Evolutionary conservation across 345 rosid genomes (phyloP), one percentile per base, ranked within the genome.

Genomic region (Pseudoturritis turrita): DNA sequence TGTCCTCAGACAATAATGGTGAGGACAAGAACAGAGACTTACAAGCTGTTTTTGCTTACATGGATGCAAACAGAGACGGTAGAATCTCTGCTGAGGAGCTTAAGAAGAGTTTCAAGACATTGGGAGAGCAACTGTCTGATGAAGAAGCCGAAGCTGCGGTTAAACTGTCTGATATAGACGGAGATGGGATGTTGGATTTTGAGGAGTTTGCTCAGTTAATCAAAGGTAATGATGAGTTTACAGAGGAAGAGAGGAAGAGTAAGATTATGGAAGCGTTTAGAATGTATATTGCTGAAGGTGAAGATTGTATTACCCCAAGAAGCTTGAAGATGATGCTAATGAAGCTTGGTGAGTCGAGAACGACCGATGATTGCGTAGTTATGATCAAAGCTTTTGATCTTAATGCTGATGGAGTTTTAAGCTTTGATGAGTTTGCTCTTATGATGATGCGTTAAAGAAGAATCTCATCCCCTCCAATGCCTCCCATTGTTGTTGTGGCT

Each of bases 301-400:
- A 78, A 23, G 87, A 84, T 2, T 80, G 71, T 64, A 90, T 90
- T 14, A 84, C 89, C 2, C 83, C 93, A 0, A 54, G 64, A 21
- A 86, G 96, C 71, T 78, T 90, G 77, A 77, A 74, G 81, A 74
- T 72, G 77, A 86, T 85, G 89, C 72, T 88, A 12, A 62, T 66
- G 56, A 77, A 87, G 44, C 68, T 88, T 7, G 91, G 96, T 1
- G 83, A 82, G 75, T 63, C 71, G 1, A 82, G 74, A 60, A 78
- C 86, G 4, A 53, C 80, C 6, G 78, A 83, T 13, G 91, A 88
- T 33, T 88, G 94, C 51, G 59, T 47, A 69, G 73, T 80, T 14
- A 90, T 90, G 88, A 88, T 90, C 54, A 28, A 75, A 17, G 75
- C 79, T 47, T 88, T 85, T 68, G 94, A 90, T 78, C 84, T 88